Percentiles rank a stretch among this genome's conserved stretches.
Conservation (phyloP, 1,284 basidiomycete genomes). For the Salmacisia buchloeana region DNA sequence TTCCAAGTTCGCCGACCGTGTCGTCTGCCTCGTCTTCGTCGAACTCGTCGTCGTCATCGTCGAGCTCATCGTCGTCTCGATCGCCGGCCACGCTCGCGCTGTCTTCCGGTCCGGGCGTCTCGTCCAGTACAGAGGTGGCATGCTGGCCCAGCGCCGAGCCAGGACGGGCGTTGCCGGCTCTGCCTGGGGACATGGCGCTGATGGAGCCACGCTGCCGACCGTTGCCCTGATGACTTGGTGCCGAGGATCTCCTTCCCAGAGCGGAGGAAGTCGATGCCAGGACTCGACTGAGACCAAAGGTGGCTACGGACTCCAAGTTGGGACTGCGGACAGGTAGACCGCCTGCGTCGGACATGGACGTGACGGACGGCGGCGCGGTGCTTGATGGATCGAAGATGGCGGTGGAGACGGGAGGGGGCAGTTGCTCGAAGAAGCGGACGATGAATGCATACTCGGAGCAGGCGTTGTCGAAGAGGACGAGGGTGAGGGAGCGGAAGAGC, state of each 20-base stretch:
- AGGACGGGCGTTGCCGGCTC: neutral
- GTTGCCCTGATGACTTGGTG: conserved; percentile 13
- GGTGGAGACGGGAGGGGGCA: conserved; percentile 8
- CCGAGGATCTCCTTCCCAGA: conserved; percentile 7
- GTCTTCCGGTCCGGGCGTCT: conserved; percentile 18
- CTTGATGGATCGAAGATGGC: neutral
- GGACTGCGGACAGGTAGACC: neutral
- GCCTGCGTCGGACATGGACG: conserved; percentile 4
- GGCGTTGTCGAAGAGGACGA: conserved; percentile 44
- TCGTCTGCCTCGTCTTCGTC: conserved; percentile 7
- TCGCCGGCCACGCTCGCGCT: conserved; percentile 15
- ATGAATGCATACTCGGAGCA: conserved; percentile 47
- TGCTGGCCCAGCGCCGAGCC: neutral
- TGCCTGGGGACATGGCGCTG: neutral
- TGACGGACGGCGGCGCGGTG: neutral
- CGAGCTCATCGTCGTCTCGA: conserved; percentile 7
- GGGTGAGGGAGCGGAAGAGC: conserved; percentile 38
- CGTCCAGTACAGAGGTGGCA: conserved; percentile 7
- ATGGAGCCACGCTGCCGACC: conserved; percentile 12
- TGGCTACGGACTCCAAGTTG: neutral
- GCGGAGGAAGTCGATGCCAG: neutral
- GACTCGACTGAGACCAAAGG: neutral
- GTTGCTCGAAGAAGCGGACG: conserved; percentile 39
- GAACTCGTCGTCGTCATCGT: conserved; percentile 10
- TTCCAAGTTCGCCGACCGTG: conserved; percentile 2